Evolutionary conservation across 352 stramenopile genomes (phyloP).

Genomic region (Pythium plurisporium): DNA sequence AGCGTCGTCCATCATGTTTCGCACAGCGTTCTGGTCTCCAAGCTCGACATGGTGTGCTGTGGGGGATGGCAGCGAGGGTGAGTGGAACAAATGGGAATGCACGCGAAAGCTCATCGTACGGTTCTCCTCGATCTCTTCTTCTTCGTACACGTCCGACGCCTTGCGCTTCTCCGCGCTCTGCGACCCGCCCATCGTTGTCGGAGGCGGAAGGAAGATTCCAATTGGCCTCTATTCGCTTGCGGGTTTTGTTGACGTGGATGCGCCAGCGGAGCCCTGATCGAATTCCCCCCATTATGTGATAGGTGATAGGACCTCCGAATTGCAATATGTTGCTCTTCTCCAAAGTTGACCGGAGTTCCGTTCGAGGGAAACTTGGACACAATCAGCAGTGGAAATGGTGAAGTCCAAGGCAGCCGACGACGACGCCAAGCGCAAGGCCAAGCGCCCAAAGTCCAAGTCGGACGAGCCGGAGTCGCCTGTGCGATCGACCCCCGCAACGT

Average conservation of each 20-base stretch:
- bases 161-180: constrained; percentile 46
- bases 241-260: constrained; percentile 23
- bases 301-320: constrained; percentile 3
- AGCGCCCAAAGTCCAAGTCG: constrained; percentile 46
- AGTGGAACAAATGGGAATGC: neutral
- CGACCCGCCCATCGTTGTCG: constrained; percentile 35
- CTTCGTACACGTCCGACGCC: constrained; percentile 39
- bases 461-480: constrained; percentile 27
- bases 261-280: neutral
- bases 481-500: constrained; percentile 4
- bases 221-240: neutral
- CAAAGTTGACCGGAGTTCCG: neutral
- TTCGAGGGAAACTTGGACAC: neutral
- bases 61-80: neutral
- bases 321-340: constrained; percentile 6
- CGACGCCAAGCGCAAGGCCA: constrained; percentile 65
- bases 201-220: neutral
- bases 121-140: constrained; percentile 61
- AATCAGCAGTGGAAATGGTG: constrained; percentile 30
- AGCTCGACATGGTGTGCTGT: constrained; percentile 65
- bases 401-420: constrained; percentile 59
- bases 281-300: constrained; percentile 12
- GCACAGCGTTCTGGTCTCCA: constrained; percentile 81
- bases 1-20: constrained; percentile 83
- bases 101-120: constrained; percentile 26